Base-by-base conservation (phyloP, 2,329 filamentous ascomycete species). In the Pseudocercospora crystallina region DNA sequence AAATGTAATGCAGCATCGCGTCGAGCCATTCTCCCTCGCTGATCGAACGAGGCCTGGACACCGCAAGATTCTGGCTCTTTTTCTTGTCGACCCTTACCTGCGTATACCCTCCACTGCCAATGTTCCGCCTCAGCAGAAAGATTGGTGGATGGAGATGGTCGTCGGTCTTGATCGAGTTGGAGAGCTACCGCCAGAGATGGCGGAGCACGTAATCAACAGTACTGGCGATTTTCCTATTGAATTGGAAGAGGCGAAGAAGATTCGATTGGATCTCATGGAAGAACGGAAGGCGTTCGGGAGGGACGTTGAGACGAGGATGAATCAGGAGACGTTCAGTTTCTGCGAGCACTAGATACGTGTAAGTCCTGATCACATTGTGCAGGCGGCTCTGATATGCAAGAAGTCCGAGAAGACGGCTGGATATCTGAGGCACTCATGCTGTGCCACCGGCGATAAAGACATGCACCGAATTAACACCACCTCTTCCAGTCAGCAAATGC, bases 51-150 rank as follows among this genome's bases (percentile, higher is more conserved):
- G 73, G 49, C 74, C 78, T 0, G 82, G 82, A 2, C 77, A 84
- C 59, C 70, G 78, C 11, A 77, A 79, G 56, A 77, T 84, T 47
- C 66, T 85, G 0, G 78, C 77, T 0, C 69, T 85, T 34, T 85
- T 78, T 62, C 72, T 86, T 2, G 76, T 85, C 2, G 81, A 85
- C 56, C 82, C 82, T 0, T 61, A 75, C 29, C 59, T 68, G 5
- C 73, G 73, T 5, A 72, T 85, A 42, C 70, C 80, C 8, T 82
- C 70, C 2, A 79, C 76, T 0, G 71, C 72, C 0, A 78, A 81
- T 49, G 71, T 80, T 0, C 77, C 78, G 1, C 76, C 76, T 2
- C 78, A 81, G 59, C 74, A 73, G 51, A 61, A 70, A 17, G 66
- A 73, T 2, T 81, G 78, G 78, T 74, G 60, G 55, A 44, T 53